Base-by-base conservation (phyloP, 164 flowering plant species). In the Aristolochia californica region DNA sequence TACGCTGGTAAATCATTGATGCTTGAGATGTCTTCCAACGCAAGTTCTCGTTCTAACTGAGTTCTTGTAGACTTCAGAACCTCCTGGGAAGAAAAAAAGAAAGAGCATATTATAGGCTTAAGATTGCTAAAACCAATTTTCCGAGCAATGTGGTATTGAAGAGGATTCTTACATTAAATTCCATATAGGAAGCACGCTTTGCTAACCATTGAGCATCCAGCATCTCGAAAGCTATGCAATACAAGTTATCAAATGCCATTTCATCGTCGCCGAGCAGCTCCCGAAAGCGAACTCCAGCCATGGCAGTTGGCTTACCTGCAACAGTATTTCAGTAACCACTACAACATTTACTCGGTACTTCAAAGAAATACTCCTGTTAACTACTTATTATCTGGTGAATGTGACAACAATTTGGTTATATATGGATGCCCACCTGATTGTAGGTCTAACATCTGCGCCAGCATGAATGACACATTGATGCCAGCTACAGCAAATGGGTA, bases 141-240 rank as follows among this genome's bases (percentile, higher is more conserved):
- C 12, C 9, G 18, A 40, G 17, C 38, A 21, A 17, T 16, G 2
- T 9, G 15, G 27, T 0, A 44, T 57, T 15, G 49, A 30, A 17
- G 23, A 30, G 22, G 12, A 17, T 43, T 13, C 27, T n/a, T 70
- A 84, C 90, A 74, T 84, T 87, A 56, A 87, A 87, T 49, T 87
- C 80, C 95, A 84, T 87, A 50, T 87, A 87, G 20, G 95, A 80
- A 58, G 95, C 95, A 45, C 75, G 82, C 70, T 79, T 87, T 24
- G 90, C 95, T 27, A 87, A 86, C 95, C 95, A 87, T 40, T 82
- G 90, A 43, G 86, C 88, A 63, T 87, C 95, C 90, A 87, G 78
- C 86, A 80, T 75, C 52, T 56, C 77, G 59, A 82, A 87, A 60
- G 86, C 78, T 26, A 87, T 70, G 67, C 90, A 84, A 54, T 69